Evolutionary conservation across 2,329 filamentous ascomycete genomes (phyloP).

Genomic region (Penicillium expansum): DNA sequence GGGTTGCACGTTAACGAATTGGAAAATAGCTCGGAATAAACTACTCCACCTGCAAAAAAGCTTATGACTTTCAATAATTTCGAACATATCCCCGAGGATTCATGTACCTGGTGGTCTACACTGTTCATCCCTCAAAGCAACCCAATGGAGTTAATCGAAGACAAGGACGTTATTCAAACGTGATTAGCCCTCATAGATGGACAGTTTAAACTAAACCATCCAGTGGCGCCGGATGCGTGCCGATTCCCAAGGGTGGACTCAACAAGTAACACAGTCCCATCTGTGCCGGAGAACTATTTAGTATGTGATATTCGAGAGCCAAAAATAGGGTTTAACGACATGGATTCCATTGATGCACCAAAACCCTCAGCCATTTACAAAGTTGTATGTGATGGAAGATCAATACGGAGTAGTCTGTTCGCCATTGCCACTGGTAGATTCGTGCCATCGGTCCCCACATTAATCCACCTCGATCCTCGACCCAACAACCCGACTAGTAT

Average conservation of each 20-base stretch:
- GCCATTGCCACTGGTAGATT: not conserved
- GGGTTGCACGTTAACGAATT: not conserved
- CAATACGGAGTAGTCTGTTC: not conserved
- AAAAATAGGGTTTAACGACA: not conserved
- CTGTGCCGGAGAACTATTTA: not conserved
- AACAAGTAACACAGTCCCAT: slow-evolving; percentile 5
- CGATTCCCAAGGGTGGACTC: slow-evolving; percentile 10
- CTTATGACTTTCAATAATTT: not conserved
- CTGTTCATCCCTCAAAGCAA: not conserved
- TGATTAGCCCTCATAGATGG: not conserved
- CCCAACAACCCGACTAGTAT: not conserved
- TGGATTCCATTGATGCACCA: not conserved
- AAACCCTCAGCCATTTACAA: not conserved
- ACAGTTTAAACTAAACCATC: not conserved
- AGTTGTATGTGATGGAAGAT: not conserved
- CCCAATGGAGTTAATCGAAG: not conserved
- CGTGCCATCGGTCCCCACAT: slow-evolving; percentile 4
- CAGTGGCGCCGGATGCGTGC: not conserved
- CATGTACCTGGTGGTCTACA: not conserved
- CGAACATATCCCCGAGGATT: no score
- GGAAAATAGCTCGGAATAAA: not conserved
- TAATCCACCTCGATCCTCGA: not conserved
- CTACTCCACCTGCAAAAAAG: not conserved
- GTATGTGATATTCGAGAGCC: not conserved
- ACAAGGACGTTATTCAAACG: not conserved